A percentile compares a stretch with the other conserved stretches of the same genome.
Evolutionary conservation across 2,329 filamentous ascomycete species (phyloP).

Genomic region (Didymella lethalis): DNA sequence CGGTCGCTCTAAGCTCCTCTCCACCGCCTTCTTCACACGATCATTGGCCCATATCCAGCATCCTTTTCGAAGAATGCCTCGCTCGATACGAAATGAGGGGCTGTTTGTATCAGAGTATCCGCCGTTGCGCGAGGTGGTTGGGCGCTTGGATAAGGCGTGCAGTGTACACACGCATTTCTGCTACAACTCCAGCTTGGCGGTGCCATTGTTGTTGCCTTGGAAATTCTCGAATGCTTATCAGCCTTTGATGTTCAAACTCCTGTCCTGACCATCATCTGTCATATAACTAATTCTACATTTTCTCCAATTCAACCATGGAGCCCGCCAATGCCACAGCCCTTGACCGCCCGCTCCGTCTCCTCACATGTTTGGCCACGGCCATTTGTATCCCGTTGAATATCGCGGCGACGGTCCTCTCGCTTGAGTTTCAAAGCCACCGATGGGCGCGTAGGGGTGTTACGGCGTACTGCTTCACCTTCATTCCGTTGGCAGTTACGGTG

Average conservation of each 20-base stretch:
- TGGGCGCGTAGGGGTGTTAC: neutral
- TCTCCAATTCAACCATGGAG: constrained; percentile 2
- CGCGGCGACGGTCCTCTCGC: constrained; percentile 6
- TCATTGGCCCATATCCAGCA: constrained; percentile 4
- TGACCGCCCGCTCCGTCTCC: constrained; percentile 14
- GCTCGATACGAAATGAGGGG: neutral
- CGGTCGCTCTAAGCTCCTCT: neutral
- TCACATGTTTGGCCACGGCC: constrained; percentile 14
- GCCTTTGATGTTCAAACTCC: neutral
- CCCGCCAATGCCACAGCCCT: neutral
- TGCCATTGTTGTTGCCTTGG: constrained; percentile 19
- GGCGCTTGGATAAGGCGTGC: constrained; percentile 12
- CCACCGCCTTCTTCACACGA: neutral
- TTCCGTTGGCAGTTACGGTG: constrained; percentile 15
- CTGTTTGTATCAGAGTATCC: constrained; percentile 11
- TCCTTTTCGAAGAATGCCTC: neutral
- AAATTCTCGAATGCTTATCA: constrained; percentile 9
- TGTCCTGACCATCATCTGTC: neutral
- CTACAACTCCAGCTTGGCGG: constrained; percentile 12
- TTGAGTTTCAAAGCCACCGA: neutral
- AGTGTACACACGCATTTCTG: constrained; percentile 4
- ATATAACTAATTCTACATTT: neutral
- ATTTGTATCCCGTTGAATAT: constrained; percentile 15
- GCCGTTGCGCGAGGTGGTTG: constrained; percentile 8
- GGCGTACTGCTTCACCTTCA: constrained; percentile 16